Evolutionary conservation across 257 asterid genomes (phyloP).

Genomic region (Knoxia roxburghii): DNA sequence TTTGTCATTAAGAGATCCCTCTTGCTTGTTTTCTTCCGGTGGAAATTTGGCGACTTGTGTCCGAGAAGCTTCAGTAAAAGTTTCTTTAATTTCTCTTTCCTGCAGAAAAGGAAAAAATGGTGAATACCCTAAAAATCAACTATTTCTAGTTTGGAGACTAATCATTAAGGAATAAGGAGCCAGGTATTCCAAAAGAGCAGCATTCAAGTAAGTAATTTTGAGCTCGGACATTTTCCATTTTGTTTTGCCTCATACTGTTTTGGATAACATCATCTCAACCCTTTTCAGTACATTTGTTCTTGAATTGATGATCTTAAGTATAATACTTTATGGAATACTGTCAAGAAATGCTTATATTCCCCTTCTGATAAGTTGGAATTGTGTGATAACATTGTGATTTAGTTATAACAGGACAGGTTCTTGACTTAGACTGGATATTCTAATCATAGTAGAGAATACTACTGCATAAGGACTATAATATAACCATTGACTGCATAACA

Average conservation of each 20-base stretch:
- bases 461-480: too few species aligned
- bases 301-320: not conserved
- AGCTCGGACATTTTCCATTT: not conserved
- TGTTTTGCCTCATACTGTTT: not conserved
- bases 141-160: not conserved
- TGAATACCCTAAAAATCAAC: not conserved
- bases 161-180: not conserved
- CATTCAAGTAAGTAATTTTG: not conserved
- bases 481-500: too few species aligned
- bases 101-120: constrained; percentile 4
- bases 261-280: not conserved
- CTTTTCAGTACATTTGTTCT: not conserved
- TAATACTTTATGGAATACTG: not conserved
- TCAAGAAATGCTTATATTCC: not conserved
- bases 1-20: not conserved
- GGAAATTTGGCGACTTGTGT: not conserved
- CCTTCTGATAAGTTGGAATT: not conserved
- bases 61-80: not conserved
- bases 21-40: constrained; percentile 1
- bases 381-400: not conserved
- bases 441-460: not conserved
- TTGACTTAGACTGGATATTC: not conserved
- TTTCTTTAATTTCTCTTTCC: not conserved
- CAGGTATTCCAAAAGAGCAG: not conserved
- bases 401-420: not conserved